phyloP scores from a whole-genome alignment of 805 yeast genomes.

The Metschnikowia baotianmanensis region DNA sequence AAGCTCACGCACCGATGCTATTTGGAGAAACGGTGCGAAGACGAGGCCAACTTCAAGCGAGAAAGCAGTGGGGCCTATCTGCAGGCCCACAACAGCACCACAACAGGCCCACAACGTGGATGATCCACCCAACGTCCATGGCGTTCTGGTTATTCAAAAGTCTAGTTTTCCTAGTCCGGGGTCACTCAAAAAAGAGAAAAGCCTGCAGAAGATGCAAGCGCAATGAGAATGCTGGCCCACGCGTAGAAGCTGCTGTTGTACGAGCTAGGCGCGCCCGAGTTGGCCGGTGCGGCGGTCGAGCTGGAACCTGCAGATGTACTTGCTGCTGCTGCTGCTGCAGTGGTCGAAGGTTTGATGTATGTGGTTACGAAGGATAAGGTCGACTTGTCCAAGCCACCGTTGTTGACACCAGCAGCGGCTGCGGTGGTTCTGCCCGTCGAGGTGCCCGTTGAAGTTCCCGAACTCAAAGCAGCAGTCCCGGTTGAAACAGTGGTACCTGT shows the following conservation, averaged over 20 bases:
- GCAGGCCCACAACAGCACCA: no score
- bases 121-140: no score
- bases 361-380: slow-evolving; percentile 31
- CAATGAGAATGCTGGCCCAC: not conserved
- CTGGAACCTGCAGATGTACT: not conserved
- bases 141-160: no score
- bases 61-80: no score
- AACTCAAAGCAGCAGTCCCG: not conserved
- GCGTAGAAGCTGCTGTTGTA: not conserved
- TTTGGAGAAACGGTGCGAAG: no score
- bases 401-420: slow-evolving; percentile 10
- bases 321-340: slow-evolving; percentile 1
- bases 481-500: not conserved
- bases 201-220: not conserved
- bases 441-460: slow-evolving; percentile 1
- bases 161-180: not conserved
- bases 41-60: no score
- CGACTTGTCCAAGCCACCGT: slow-evolving; percentile 3
- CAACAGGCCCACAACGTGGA: no score
- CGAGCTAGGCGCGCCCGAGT: slow-evolving; percentile 5
- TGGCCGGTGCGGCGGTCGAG: slow-evolving; percentile 1
- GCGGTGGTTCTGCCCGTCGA: slow-evolving; percentile 6
- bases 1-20: no score
- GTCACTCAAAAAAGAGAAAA: no score
- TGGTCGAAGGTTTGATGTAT: slow-evolving; percentile 26